Evolutionary conservation across 2,329 filamentous ascomycete species (phyloP).

Genomic region (Aspergillus phoenicis): DNA sequence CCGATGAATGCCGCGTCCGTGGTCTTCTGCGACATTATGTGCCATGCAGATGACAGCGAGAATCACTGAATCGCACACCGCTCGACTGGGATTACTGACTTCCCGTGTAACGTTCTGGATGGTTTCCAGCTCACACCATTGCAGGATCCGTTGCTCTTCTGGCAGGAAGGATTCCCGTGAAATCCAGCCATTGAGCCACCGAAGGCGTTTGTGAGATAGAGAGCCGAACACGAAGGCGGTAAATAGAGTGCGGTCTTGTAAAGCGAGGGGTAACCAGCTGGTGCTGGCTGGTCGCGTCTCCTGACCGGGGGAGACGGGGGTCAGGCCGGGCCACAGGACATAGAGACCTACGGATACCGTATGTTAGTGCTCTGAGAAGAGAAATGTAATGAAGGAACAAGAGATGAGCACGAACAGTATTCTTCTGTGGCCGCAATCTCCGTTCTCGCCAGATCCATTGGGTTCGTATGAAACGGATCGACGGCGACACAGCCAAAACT

Average conservation of each 20-base stretch:
- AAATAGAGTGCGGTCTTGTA: constrained; percentile 33
- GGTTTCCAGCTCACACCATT: constrained; percentile 36
- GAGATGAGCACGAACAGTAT: constrained; percentile 28
- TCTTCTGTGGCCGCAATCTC: constrained; percentile 27
- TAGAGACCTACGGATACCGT: constrained; percentile 20
- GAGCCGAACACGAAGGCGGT: constrained; percentile 37
- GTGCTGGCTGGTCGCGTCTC: constrained; percentile 10
- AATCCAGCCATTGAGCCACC: constrained; percentile 31
- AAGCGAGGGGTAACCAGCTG: constrained; percentile 35
- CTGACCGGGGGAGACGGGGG: constrained; percentile 19
- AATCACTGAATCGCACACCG: constrained; percentile 38
- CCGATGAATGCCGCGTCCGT: constrained; percentile 14
- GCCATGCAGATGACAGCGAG: constrained; percentile 41
- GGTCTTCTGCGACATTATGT: constrained; percentile 32
- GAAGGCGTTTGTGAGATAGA: constrained; percentile 36
- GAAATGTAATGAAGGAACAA: not conserved
- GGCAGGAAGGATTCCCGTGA: constrained; percentile 23
- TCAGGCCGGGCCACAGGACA: constrained; percentile 34
- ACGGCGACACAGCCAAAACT: constrained; percentile 24
- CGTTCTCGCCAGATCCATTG: constrained; percentile 22
- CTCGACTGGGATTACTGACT: constrained; percentile 34
- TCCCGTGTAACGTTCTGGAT: constrained; percentile 40
- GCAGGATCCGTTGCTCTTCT: constrained; percentile 28
- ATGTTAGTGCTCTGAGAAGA: not conserved
- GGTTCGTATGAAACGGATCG: constrained; percentile 32